phyloP scores from a whole-genome alignment of 139 green algal genomes.

The Volvox africanus region DNA sequence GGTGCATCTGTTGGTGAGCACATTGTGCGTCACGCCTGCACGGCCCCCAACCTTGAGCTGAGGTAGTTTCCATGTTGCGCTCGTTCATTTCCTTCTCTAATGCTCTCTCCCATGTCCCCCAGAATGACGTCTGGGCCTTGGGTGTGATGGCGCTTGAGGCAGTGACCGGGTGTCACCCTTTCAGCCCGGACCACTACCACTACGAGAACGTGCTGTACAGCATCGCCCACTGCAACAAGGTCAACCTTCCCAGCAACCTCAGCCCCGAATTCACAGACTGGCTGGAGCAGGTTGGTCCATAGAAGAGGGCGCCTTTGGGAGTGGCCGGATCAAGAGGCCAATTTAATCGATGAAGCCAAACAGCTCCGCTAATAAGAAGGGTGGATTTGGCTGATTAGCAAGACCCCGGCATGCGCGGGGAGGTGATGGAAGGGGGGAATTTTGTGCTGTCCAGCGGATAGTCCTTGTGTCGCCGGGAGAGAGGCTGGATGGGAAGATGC shows the following conservation, averaged over 20 bases:
- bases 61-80: too few species aligned
- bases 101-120: background rate
- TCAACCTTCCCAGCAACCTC: conserved; percentile 40
- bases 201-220: conserved; percentile 47
- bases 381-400: too few species aligned
- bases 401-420: too few species aligned
- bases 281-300: conserved; percentile 16
- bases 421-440: too few species aligned
- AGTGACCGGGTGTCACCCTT: conserved; percentile 63
- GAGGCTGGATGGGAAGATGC: too few species aligned
- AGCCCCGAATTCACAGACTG: conserved; percentile 41
- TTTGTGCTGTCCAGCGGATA: too few species aligned
- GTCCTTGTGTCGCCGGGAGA: too few species aligned
- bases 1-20: too few species aligned
- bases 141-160: conserved; percentile 66
- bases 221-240: conserved; percentile 41
- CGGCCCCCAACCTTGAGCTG: too few species aligned
- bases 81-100: background rate
- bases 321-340: background rate
- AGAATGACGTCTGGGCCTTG: conserved; percentile 73
- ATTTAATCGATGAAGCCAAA: too few species aligned
- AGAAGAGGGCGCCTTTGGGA: background rate
- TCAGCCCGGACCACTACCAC: conserved; percentile 50
- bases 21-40: too few species aligned
- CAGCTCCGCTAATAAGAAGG: too few species aligned